Base-by-base conservation (phyloP, 192 early-diverging fungal species). In the Thamnidium elegans region DNA sequence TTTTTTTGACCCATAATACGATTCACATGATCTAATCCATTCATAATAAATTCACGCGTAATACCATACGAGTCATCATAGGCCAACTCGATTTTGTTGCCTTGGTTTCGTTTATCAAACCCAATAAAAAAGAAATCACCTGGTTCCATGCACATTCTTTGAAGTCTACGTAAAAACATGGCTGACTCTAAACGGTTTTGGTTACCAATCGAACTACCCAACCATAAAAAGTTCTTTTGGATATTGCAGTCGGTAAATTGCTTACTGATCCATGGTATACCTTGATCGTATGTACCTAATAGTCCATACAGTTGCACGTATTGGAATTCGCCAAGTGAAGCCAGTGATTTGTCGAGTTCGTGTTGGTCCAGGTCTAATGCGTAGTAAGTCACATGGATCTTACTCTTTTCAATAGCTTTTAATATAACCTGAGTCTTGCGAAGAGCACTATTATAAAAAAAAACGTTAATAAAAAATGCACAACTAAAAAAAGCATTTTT, bases 201-300 rank as follows among this genome's bases (percentile, higher is more conserved):
- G 68, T 95, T 96, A 8, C 95, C 94, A 26, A 98, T 90, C 0
- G 92, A 94, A 3, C 88, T 91, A 0, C 95, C 95, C 26, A 97
- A 78, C 95, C 95, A 97, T 48, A 95, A 73, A 9, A 94, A 71
- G 4, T 85, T 85, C 71, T 92, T 94, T 13, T 74, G 68, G 23
- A 85, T 85, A 43, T 70, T 65, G 0, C 31, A 53, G 14, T 64
- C 59, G 14, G 50, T 26, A 39, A 65, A 73, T 11, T 63, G 23
- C 17, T 63, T 42, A 10, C 59, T 70, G 13, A 87, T 76, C 70
- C 82, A 92, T 2, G 64, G 69, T 39, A 96, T 72, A 0, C 88
- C 88, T 67, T 95, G 88, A 23, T 96, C 90, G 66, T 98, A 98
- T 6, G 90, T 94, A 32, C 95, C 94, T 60, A 88, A 84, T 17